Conservation (phyloP, 768 basidiomycete species). For the Suillus brevipes region DNA sequence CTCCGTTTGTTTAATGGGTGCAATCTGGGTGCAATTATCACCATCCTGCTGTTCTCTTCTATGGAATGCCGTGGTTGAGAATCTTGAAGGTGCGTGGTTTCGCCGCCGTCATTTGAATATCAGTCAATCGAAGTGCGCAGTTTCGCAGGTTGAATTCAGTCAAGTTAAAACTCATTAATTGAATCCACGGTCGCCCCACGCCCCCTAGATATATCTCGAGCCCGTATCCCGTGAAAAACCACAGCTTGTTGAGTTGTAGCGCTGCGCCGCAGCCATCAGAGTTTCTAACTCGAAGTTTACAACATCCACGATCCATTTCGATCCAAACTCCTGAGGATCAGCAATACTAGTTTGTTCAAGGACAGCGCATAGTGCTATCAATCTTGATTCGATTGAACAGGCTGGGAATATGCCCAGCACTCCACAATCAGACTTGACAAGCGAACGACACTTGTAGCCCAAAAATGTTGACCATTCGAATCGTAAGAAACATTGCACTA, state of each 20-base stretch:
- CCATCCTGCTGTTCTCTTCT: not conserved
- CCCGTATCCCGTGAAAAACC: not conserved
- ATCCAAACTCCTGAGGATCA: not conserved
- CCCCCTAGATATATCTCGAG: not conserved
- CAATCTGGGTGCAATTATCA: not conserved
- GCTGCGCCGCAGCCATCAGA: too few species aligned
- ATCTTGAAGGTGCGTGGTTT: not conserved
- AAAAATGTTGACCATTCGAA: constrained; percentile 13
- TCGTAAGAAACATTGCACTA: constrained; percentile 17
- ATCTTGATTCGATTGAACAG: too few species aligned
- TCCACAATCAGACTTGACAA: not conserved
- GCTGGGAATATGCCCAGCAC: not conserved
- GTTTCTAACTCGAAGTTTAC: not conserved
- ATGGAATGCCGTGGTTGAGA: not conserved
- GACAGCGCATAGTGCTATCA: too few species aligned
- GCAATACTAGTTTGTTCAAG: not conserved
- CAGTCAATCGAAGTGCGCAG: not conserved
- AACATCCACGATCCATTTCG: not conserved
- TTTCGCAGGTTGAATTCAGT: not conserved
- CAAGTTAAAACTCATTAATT: not conserved
- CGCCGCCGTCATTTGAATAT: not conserved
- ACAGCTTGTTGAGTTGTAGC: not conserved
- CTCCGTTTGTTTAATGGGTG: not conserved
- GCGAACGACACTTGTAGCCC: not conserved
- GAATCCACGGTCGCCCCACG: not conserved